These are phyloP conservation scores for Trichoderma simmonsii DNA, from an alignment of 2,329 filamentous ascomycete genomes.

Conservation along the genomic window DNA sequence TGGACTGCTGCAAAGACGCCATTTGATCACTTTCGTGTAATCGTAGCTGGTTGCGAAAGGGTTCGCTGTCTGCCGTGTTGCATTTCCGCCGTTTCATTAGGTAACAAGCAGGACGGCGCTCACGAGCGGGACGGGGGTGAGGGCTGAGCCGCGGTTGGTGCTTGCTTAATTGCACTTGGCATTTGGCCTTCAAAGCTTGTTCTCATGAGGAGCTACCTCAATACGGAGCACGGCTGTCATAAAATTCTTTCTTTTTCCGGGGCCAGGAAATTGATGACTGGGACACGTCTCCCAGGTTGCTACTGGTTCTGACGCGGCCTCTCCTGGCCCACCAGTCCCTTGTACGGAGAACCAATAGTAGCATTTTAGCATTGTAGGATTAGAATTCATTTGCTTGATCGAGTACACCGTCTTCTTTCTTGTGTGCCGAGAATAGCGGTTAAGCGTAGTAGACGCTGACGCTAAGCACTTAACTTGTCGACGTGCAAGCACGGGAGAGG, in stretches of 20 bases:
- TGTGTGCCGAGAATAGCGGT: not conserved
- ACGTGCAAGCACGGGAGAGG: constrained; percentile 1
- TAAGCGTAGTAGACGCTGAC: constrained; percentile 7
- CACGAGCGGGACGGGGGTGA: not conserved
- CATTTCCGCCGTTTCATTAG: not conserved
- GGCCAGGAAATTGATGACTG: constrained; percentile 1
- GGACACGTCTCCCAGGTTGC: not conserved
- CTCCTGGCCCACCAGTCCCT: constrained; percentile 7
- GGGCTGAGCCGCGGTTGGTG: not conserved
- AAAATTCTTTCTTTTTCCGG: not conserved
- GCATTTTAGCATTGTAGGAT: not conserved
- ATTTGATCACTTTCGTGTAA: not conserved
- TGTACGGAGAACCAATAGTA: not conserved
- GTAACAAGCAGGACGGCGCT: not conserved
- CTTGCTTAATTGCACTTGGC: constrained; percentile 9
- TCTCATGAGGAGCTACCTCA: not conserved
- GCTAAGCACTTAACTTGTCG: constrained; percentile 8
- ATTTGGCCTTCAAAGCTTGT: not conserved
- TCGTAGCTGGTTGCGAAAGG: not conserved
- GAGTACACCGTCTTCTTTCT: not conserved
- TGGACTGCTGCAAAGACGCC: not conserved
- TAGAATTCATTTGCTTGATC: not conserved
- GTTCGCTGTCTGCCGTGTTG: not conserved
- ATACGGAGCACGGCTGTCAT: not conserved
- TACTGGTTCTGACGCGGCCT: not conserved